These are phyloP conservation scores for Dissophora ornata DNA, from an alignment of 192 early-diverging fungal species.

Conservation along the genomic window DNA sequence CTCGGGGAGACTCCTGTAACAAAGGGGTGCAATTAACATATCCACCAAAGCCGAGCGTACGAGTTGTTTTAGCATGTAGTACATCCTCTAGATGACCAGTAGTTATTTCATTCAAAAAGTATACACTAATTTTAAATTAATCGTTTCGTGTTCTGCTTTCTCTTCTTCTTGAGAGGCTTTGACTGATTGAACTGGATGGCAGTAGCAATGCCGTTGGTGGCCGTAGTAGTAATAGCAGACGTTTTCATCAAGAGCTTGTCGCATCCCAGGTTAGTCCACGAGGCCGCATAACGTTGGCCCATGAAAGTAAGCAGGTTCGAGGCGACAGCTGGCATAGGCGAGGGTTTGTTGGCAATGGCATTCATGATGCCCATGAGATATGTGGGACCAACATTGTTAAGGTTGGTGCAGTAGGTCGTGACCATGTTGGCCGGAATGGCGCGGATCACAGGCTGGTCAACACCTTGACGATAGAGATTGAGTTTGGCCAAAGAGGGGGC, in stretches of 20 bases:
- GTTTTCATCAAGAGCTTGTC: conserved; percentile 20
- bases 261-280: conserved; percentile 29
- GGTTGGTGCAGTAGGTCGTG: conserved; percentile 9
- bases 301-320: conserved; percentile 19
- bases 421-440: background rate
- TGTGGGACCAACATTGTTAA: background rate
- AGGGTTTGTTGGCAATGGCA: background rate
- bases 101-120: too few species aligned
- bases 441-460: background rate
- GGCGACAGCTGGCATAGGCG: conserved; percentile 2
- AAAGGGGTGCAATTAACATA: too few species aligned
- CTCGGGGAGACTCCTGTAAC: too few species aligned
- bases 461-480: conserved; percentile 16
- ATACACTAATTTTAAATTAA: too few species aligned
- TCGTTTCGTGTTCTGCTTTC: too few species aligned
- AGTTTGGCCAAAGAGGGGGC: conserved; percentile 1
- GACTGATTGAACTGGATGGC: conserved; percentile 23
- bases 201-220: background rate
- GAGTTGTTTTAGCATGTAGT: too few species aligned
- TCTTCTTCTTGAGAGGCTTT: conserved; percentile 1
- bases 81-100: too few species aligned
- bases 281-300: conserved; percentile 28
- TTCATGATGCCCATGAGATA: conserved; percentile 1
- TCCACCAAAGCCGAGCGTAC: too few species aligned
- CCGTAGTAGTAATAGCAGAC: conserved; percentile 7